These are phyloP conservation scores for Penicillium sp. DNA, from an alignment of 2,329 filamentous ascomycete species.

Conservation along the genomic window DNA sequence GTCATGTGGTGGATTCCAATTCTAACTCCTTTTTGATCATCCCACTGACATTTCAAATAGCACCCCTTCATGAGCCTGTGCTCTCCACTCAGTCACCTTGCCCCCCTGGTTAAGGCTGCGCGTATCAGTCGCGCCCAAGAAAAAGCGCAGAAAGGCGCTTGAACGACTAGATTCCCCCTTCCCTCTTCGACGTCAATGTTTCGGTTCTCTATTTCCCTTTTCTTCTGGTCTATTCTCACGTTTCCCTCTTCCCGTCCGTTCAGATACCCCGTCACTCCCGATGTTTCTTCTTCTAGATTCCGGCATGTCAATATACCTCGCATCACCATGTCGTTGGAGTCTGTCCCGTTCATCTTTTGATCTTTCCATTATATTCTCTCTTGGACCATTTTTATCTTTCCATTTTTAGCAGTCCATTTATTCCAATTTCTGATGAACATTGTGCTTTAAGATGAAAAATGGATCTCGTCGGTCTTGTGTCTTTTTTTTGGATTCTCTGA, in stretches of 20 bases:
- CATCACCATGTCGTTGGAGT: constrained; percentile 21
- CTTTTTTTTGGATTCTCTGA: constrained; percentile 10
- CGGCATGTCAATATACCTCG: constrained; percentile 20
- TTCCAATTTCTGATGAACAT: constrained; percentile 18
- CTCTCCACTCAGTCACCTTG: constrained; percentile 73
- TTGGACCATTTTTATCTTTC: constrained; percentile 7
- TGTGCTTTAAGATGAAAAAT: constrained; percentile 11
- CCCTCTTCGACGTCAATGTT: constrained; percentile 14
- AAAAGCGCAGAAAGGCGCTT: constrained; percentile 68
- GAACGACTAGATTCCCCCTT: constrained; percentile 14
- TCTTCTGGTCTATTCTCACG: not conserved
- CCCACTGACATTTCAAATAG: constrained; percentile 49
- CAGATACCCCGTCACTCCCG: constrained; percentile 34
- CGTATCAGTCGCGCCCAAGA: constrained; percentile 84
- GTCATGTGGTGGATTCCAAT: constrained; percentile 5
- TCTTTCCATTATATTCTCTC: constrained; percentile 19
- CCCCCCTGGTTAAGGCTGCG: constrained; percentile 84
- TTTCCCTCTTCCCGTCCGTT: constrained; percentile 37
- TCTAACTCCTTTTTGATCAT: not conserved
- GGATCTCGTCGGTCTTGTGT: constrained; percentile 19
- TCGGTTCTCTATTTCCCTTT: constrained; percentile 19
- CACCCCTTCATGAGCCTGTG: constrained; percentile 80
- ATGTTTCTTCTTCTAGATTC: constrained; percentile 30
- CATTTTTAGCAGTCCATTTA: not conserved
- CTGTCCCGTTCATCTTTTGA: constrained; percentile 13